These are phyloP conservation scores for Penicillium sp. DNA, from an alignment of 2,329 filamentous ascomycete species.

Conservation along the genomic window DNA sequence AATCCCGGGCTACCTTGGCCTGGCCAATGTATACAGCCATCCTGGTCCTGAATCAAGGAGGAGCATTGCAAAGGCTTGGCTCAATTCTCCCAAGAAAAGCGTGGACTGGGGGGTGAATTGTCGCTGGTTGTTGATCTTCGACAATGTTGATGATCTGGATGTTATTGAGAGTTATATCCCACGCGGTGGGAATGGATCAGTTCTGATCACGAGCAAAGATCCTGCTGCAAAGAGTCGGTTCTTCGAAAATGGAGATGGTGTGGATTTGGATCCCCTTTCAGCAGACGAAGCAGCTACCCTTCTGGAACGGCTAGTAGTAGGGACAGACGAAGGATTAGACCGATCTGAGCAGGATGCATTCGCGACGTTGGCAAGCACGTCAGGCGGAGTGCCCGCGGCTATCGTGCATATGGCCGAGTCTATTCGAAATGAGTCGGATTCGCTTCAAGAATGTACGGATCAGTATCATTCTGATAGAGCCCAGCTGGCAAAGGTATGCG, in stretches of 20 bases:
- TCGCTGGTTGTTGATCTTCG: background rate
- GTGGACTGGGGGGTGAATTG: background rate
- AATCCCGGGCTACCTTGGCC: background rate
- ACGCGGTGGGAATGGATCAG: background rate
- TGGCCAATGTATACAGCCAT: background rate
- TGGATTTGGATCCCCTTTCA: background rate
- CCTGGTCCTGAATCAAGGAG: background rate
- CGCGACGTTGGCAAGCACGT: background rate
- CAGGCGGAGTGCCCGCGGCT: background rate
- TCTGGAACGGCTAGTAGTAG: background rate
- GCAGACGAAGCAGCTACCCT: background rate
- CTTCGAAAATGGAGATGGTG: background rate
- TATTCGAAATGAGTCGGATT: background rate
- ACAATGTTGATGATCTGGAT: background rate
- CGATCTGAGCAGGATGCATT: background rate
- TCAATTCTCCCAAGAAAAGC: background rate
- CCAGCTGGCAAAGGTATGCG: background rate
- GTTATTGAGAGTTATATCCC: background rate
- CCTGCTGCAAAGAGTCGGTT: background rate
- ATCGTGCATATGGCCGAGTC: background rate
- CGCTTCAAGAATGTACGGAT: background rate
- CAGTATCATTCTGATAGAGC: background rate
- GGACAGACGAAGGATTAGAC: background rate
- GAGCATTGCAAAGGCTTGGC: background rate
- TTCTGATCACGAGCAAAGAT: background rate